A percentile compares a stretch with the other conserved stretches of the same genome.
Evolutionary conservation across 2,329 filamentous ascomycete species (phyloP).

Genomic region (Cordyceps tenuipes): DNA sequence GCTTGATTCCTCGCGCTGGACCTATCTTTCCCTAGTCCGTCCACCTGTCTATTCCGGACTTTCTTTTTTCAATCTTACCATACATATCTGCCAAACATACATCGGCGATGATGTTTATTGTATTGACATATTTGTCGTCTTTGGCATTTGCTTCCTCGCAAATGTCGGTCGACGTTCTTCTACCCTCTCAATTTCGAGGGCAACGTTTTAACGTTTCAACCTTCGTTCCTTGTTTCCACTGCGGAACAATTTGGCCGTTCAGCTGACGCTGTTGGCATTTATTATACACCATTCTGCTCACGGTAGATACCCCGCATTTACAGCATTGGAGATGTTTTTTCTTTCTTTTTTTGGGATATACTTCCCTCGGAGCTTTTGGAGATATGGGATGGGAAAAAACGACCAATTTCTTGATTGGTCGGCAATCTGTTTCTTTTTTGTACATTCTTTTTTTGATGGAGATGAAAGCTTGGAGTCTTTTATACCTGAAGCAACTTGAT

Average conservation of each 20-base stretch:
- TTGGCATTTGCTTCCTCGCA: background rate
- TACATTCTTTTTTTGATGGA: background rate
- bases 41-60: conserved; percentile 1
- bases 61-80: background rate
- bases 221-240: background rate
- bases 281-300: conserved; percentile 21
- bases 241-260: conserved; percentile 1
- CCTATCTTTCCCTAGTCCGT: background rate
- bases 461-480: conserved; percentile 3
- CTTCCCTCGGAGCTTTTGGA: conserved; percentile 8
- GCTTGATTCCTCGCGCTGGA: background rate
- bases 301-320: conserved; percentile 21
- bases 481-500: background rate
- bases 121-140: conserved; percentile 13
- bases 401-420: background rate
- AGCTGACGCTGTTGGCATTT: conserved; percentile 11
- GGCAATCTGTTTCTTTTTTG: conserved; percentile 10
- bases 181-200: background rate
- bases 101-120: conserved; percentile 29
- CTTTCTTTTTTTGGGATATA: conserved; percentile 2
- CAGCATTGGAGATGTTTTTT: conserved; percentile 7
- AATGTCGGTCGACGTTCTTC: background rate
- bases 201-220: background rate
- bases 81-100: conserved; percentile 21
- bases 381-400: conserved; percentile 1